Conservation (phyloP, 345 rosid species). For the Melaleuca alternifolia region DNA sequence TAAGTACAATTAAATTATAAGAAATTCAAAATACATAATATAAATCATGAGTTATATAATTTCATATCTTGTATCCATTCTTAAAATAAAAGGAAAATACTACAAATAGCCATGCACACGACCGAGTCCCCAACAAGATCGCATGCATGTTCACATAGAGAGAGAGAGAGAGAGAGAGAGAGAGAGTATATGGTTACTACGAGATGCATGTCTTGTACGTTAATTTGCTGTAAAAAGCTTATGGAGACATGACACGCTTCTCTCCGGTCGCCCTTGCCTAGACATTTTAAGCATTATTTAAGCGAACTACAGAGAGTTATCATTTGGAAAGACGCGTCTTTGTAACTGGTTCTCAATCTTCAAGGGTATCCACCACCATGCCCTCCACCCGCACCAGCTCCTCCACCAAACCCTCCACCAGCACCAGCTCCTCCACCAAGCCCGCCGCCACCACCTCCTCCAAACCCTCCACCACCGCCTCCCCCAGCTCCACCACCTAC, state of each 20-base stretch:
- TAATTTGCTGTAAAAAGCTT: not conserved
- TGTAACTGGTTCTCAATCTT: not conserved
- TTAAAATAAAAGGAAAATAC: not conserved
- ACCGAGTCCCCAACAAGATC: not conserved
- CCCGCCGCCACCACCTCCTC: not conserved
- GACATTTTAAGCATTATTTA: not conserved
- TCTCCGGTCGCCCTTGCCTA: not conserved
- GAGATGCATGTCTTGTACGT: not conserved
- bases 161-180: not conserved
- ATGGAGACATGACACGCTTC: not conserved
- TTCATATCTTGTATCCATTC: not conserved
- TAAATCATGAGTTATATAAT: too few species aligned
- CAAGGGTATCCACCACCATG: constrained; percentile 18
- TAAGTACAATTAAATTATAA: too few species aligned
- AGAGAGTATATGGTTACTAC: not conserved
- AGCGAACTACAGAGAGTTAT: not conserved
- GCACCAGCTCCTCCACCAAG: constrained; percentile 1
- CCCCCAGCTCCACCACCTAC: not conserved
- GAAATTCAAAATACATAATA: too few species aligned
- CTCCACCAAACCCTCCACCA: constrained; percentile 20
- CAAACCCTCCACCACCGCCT: not conserved
- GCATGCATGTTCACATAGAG: not conserved
- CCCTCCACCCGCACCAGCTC: constrained; percentile 25
- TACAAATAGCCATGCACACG: not conserved
- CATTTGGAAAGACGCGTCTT: not conserved